Conservation (phyloP, 441 rosid genomes). For the Geranium incanum region DNA sequence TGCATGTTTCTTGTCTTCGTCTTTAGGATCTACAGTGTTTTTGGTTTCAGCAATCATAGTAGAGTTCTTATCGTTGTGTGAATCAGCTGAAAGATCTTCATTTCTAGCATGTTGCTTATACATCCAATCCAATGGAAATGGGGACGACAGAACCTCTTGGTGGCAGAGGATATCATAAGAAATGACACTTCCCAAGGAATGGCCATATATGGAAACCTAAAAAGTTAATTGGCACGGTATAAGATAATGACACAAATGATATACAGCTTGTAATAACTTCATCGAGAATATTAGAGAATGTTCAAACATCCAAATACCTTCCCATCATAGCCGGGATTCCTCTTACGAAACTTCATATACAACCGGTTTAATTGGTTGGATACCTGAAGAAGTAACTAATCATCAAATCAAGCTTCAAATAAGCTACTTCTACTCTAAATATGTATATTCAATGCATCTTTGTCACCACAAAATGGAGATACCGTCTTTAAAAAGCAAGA, state of each 20-base stretch:
- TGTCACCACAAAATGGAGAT: constrained; percentile 1
- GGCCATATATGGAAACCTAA: constrained; percentile 86
- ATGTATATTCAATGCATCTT: background rate
- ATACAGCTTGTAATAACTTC: constrained; percentile 18
- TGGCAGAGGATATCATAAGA: constrained; percentile 96
- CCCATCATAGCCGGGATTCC: constrained; percentile 93
- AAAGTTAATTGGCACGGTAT: constrained; percentile 16
- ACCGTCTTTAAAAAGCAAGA: background rate
- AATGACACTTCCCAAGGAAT: constrained; percentile 92
- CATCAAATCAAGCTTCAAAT: constrained; percentile 20
- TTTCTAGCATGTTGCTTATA: constrained; percentile 21
- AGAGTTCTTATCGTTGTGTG: constrained; percentile 1
- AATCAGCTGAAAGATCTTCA: background rate
- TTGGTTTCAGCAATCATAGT: constrained; percentile 6
- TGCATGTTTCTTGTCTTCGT: constrained; percentile 1
- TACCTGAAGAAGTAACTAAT: constrained; percentile 44
- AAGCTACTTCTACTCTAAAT: constrained; percentile 12
- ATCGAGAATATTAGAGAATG: constrained; percentile 13
- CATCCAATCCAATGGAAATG: constrained; percentile 76
- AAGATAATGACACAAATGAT: background rate
- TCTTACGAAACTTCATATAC: constrained; percentile 66
- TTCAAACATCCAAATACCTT: constrained; percentile 50
- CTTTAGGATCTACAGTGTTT: background rate
- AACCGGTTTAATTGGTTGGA: constrained; percentile 78
- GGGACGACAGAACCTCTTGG: constrained; percentile 75